Evolutionary conservation across 805 yeast species (phyloP).

Genomic region (Cephaloascus albidus): DNA sequence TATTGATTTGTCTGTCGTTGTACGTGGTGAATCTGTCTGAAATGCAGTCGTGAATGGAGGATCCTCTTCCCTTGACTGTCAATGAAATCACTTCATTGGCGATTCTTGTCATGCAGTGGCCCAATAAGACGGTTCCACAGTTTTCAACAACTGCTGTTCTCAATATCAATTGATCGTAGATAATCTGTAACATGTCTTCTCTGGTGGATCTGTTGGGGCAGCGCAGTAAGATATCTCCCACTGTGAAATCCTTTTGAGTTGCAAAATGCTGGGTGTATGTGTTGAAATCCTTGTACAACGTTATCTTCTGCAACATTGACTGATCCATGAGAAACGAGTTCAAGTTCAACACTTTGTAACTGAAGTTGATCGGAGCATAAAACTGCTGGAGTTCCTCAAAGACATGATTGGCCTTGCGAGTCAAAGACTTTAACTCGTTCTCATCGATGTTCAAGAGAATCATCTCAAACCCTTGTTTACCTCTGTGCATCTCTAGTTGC

Average conservation of each 20-base stretch:
- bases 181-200: slow-evolving; percentile 48
- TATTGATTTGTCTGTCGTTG: slow-evolving; percentile 23
- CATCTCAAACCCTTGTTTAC: slow-evolving; percentile 59
- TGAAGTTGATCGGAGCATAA: slow-evolving; percentile 19
- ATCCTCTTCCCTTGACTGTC: slow-evolving; percentile 83
- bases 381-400: not conserved
- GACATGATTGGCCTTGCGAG: slow-evolving; percentile 4
- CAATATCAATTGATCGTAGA: slow-evolving; percentile 37
- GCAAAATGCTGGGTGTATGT: slow-evolving; percentile 6
- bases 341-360: slow-evolving; percentile 29
- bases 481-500: slow-evolving; percentile 53
- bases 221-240: slow-evolving; percentile 24
- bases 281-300: slow-evolving; percentile 18
- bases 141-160: slow-evolving; percentile 32
- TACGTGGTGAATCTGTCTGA: slow-evolving; percentile 29
- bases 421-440: slow-evolving; percentile 9
- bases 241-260: not conserved
- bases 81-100: slow-evolving; percentile 75
- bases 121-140: slow-evolving; percentile 55
- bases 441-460: slow-evolving; percentile 42
- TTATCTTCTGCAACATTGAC: slow-evolving; percentile 17
- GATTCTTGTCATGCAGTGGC: slow-evolving; percentile 73
- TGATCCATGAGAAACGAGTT: slow-evolving; percentile 25
- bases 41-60: slow-evolving; percentile 43
- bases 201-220: slow-evolving; percentile 49